Evolutionary conservation across 1,284 basidiomycete genomes (phyloP).

Genomic region (Cutaneotrichosporon daszewskae): DNA sequence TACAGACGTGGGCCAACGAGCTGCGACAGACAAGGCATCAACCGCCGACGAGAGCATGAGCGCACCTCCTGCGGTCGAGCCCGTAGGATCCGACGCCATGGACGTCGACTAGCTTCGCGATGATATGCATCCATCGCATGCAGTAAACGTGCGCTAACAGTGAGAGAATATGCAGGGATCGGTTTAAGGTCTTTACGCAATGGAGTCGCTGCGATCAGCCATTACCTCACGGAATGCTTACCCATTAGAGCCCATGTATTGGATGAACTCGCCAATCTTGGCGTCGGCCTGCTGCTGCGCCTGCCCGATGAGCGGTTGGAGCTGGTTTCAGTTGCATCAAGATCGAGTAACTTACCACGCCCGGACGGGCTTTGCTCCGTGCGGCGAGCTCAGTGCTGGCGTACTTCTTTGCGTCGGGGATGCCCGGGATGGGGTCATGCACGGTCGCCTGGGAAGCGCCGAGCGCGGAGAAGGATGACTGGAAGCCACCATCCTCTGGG

Average conservation of each 20-base stretch:
- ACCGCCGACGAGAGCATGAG: background rate
- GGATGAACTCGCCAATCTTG: constrained; percentile 30
- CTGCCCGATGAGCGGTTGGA: no score
- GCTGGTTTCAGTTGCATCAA: no score
- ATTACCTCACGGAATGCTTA: background rate
- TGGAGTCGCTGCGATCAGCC: constrained; percentile 4
- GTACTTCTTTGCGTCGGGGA: constrained; percentile 47
- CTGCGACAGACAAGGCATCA: background rate
- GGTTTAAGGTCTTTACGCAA: constrained; percentile 5
- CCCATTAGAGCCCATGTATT: constrained; percentile 42
- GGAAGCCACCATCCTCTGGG: constrained; percentile 86
- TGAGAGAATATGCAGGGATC: constrained; percentile 1
- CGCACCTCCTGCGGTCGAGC: background rate
- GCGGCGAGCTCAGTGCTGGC: constrained; percentile 41
- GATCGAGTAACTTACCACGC: no score
- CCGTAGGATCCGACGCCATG: constrained; percentile 3
- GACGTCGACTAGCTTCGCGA: constrained; percentile 5
- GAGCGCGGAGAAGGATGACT: constrained; percentile 84
- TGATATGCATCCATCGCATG: constrained; percentile 9
- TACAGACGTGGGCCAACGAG: background rate
- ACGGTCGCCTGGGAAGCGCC: constrained; percentile 61
- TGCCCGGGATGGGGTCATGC: constrained; percentile 47
- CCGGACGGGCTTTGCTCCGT: constrained; percentile 41
- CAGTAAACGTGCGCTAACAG: background rate
- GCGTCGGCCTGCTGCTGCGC: constrained; percentile 7